A percentile compares a stretch with the other conserved stretches of the same genome.
Conservation (phyloP, 257 asterid genomes). For the Ilex aquifolium region DNA sequence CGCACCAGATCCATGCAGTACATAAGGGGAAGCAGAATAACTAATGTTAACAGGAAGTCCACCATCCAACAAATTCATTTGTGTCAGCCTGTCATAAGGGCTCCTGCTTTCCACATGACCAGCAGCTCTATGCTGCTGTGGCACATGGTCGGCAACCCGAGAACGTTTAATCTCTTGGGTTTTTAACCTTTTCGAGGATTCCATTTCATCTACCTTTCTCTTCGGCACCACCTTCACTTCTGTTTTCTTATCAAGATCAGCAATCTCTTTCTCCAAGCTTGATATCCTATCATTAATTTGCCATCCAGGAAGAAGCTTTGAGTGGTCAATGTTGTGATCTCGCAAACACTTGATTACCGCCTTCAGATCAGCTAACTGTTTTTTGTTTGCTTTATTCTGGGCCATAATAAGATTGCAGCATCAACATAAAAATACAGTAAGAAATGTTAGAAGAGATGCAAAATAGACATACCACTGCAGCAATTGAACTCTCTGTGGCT, state of each 20-base stretch:
- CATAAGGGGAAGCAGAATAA: constrained; percentile 33
- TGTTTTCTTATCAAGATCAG: constrained; percentile 26
- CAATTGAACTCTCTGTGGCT: constrained; percentile 34
- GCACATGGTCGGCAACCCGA: constrained; percentile 32
- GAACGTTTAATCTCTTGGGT: constrained; percentile 45
- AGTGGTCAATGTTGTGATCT: constrained; percentile 52
- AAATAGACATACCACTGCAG: constrained; percentile 34
- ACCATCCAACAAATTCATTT: constrained; percentile 8
- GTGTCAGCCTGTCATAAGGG: no score
- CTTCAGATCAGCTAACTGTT: constrained; percentile 41
- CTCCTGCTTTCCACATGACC: constrained; percentile 26
- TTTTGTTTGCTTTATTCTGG: constrained; percentile 67
- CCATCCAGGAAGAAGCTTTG: constrained; percentile 69
- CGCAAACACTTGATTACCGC: constrained; percentile 52
- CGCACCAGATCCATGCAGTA: constrained; percentile 46
- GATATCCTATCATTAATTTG: constrained; percentile 52
- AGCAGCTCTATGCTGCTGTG: constrained; percentile 27
- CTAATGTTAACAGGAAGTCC: constrained; percentile 25
- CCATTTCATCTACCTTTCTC: constrained; percentile 49
- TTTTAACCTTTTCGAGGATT: constrained; percentile 32
- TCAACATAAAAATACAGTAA: constrained; percentile 6
- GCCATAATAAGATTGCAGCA: constrained; percentile 10
- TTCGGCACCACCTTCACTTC: constrained; percentile 32
- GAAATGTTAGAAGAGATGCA: background rate
- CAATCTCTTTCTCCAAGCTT: constrained; percentile 48